Evolutionary conservation across 2,329 filamentous ascomycete genomes (phyloP).

Genomic region (Sporothrix protearum): DNA sequence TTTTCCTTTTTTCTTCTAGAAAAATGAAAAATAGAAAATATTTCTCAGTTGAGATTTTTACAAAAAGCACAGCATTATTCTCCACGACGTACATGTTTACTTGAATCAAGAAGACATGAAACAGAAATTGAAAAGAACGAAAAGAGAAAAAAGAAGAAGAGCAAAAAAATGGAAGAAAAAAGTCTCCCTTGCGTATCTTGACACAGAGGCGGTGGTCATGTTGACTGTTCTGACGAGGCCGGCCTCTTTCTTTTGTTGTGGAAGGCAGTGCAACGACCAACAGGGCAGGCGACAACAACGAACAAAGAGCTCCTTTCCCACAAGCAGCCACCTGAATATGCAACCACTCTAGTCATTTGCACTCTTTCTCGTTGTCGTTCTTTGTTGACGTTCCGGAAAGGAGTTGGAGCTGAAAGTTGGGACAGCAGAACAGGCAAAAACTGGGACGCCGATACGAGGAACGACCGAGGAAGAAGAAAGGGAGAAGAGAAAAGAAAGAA

Average conservation of each 20-base stretch:
- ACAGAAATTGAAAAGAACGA: neutral
- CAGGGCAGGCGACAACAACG: neutral
- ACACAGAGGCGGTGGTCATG: neutral
- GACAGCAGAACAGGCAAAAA: neutral
- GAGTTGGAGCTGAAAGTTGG: neutral
- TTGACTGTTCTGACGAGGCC: neutral
- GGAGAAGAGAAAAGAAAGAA: neutral
- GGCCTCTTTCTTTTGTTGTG: neutral
- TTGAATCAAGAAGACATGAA: neutral
- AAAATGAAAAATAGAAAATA: too few species aligned
- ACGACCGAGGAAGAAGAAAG: neutral
- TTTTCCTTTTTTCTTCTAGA: too few species aligned
- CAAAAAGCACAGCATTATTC: too few species aligned
- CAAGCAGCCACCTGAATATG: neutral
- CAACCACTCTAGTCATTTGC: neutral
- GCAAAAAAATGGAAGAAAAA: neutral
- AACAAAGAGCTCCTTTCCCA: neutral
- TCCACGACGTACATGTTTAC: neutral
- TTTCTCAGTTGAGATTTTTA: too few species aligned
- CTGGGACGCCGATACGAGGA: neutral
- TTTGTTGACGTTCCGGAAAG: constrained; percentile 20
- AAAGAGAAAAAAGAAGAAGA: neutral
- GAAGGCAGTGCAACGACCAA: neutral
- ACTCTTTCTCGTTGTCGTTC: neutral
- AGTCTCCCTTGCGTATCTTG: neutral